These are phyloP conservation scores for Lojkania enalia DNA, from an alignment of 2,329 filamentous ascomycete species.

Conservation along the genomic window DNA sequence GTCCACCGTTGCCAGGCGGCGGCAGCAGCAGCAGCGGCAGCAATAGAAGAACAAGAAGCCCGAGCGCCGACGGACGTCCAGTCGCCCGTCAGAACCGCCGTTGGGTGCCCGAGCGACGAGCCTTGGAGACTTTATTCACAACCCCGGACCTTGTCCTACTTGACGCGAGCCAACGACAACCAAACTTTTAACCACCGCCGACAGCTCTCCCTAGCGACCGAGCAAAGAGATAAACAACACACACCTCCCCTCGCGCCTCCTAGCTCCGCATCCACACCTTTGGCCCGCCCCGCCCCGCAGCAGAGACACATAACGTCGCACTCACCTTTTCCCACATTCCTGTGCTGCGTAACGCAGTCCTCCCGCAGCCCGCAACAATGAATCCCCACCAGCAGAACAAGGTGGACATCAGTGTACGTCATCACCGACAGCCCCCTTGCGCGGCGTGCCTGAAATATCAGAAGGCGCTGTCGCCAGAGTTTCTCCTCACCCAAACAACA, in stretches of 20 bases:
- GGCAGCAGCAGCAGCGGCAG: constrained; percentile 28
- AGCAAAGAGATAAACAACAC: constrained; percentile 37
- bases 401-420: constrained; percentile 87
- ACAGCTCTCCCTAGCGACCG: constrained; percentile 22
- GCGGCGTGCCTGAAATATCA: constrained; percentile 10
- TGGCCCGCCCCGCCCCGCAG: constrained; percentile 1
- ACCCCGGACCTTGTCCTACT: constrained; percentile 38
- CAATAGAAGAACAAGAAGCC: no score
- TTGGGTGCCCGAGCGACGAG: constrained; percentile 26
- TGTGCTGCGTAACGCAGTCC: constrained; percentile 10
- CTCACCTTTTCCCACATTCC: constrained; percentile 17
- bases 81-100: constrained; percentile 30
- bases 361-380: constrained; percentile 59
- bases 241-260: constrained; percentile 1
- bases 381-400: constrained; percentile 99
- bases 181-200: constrained; percentile 22
- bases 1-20: constrained; percentile 28
- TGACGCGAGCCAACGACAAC: constrained; percentile 24
- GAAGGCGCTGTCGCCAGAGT: constrained; percentile 4
- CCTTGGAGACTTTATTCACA: constrained; percentile 28
- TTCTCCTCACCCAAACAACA: background rate
- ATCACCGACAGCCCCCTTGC: constrained; percentile 20
- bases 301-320: constrained; percentile 13
- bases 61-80: constrained; percentile 27
- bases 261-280: constrained; percentile 4